These are phyloP conservation scores for Alternaria arborescens DNA, from an alignment of 2,329 filamentous ascomycete species.

Conservation along the genomic window DNA sequence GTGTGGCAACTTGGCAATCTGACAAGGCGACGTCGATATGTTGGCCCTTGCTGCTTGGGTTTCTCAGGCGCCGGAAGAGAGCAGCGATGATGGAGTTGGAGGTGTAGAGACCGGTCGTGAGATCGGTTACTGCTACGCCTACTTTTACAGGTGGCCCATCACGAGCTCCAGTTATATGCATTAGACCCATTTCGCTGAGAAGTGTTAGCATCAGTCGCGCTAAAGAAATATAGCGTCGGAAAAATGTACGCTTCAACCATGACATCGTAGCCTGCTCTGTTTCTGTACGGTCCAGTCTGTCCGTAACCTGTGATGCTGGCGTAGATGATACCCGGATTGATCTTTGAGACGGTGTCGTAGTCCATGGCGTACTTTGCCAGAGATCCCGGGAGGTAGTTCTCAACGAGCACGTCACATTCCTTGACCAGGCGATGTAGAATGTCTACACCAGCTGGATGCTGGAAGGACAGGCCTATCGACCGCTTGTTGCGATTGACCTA, in stretches of 20 bases:
- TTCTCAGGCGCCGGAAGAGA: conserved; percentile 73
- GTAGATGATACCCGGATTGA: conserved; percentile 90
- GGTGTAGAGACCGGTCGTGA: conserved; percentile 94
- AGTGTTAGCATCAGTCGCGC: conserved; percentile 20
- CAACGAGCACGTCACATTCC: conserved; percentile 90
- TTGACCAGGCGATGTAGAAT: conserved; percentile 86
- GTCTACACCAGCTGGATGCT: conserved; percentile 80
- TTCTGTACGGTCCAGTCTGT: conserved; percentile 89
- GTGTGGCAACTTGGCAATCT: conserved; percentile 92
- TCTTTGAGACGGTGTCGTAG: conserved; percentile 78
- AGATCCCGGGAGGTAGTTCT: conserved; percentile 93
- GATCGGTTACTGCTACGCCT: conserved; percentile 93
- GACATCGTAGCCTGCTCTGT: conserved; percentile 93
- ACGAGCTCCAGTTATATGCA: conserved; percentile 94
- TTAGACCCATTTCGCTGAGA: conserved; percentile 82
- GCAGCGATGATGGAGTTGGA: conserved; percentile 96
- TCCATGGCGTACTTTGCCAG: conserved; percentile 92
- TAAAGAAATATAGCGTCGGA: not conserved
- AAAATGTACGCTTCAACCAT: conserved; percentile 87
- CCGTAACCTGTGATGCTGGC: conserved; percentile 97
- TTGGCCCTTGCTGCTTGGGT: conserved; percentile 78
- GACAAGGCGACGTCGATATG: conserved; percentile 91
- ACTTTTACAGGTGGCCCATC: conserved; percentile 96
- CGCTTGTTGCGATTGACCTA: conserved; percentile 98
- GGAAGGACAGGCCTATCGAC: conserved; percentile 89